Conservation (phyloP, 306 rosid species). For the Casuarina equisetifolia region DNA sequence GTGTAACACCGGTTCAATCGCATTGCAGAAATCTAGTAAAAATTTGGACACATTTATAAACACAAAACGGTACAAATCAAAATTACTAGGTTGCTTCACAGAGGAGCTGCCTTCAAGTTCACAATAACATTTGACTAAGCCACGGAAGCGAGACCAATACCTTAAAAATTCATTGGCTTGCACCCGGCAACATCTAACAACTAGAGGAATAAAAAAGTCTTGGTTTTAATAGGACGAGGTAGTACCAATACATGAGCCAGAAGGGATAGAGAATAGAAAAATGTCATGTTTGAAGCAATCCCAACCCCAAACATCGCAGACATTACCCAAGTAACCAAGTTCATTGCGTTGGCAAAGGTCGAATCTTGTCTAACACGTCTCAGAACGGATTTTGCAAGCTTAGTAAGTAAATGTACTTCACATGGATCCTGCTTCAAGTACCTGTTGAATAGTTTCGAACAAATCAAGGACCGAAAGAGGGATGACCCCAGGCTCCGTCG, state of each 20-base stretch:
- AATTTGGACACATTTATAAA: not conserved
- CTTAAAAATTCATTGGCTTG: not conserved
- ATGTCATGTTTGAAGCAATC: not conserved
- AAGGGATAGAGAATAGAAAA: not conserved
- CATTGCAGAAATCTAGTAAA: not conserved
- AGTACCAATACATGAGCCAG: not conserved
- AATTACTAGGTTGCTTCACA: not conserved
- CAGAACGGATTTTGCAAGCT: not conserved
- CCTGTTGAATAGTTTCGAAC: slow-evolving; percentile 67
- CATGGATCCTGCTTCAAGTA: slow-evolving; percentile 8
- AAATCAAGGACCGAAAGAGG: slow-evolving; percentile 77
- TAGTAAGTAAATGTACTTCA: not conserved
- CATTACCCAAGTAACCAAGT: not conserved
- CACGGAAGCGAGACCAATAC: too few species aligned
- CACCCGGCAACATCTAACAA: not conserved
- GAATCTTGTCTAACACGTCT: not conserved
- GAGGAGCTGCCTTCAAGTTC: not conserved
- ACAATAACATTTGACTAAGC: not conserved
- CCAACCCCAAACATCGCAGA: not conserved
- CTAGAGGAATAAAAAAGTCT: not conserved
- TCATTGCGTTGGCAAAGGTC: not conserved
- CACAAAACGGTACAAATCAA: not conserved
- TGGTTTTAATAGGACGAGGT: not conserved
- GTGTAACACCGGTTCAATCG: not conserved
- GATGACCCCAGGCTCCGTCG: slow-evolving; percentile 77